phyloP scores from a whole-genome alignment of 805 yeast genomes.

The Saccharomycopsis sp. region DNA sequence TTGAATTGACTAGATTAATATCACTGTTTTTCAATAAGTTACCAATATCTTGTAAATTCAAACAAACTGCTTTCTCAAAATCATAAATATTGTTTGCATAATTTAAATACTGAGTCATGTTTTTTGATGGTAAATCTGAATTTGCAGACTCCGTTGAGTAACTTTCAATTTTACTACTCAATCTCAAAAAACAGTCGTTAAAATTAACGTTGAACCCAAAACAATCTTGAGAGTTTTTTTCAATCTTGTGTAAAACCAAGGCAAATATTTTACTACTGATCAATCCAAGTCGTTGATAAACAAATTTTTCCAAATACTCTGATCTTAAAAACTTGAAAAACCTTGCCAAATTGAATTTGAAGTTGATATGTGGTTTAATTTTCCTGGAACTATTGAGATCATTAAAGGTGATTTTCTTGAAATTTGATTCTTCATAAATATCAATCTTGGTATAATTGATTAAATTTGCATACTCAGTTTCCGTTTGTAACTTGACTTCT shows the following conservation, averaged over 20 bases:
- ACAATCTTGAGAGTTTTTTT: conserved; percentile 38
- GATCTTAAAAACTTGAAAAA: conserved; percentile 60
- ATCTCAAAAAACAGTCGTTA: conserved; percentile 22
- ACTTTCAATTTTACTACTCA: conserved; percentile 4
- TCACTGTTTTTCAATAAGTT: conserved; percentile 4
- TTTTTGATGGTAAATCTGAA: conserved; percentile 12
- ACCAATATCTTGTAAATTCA: conserved; percentile 14
- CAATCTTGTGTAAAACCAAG: conserved; percentile 46
- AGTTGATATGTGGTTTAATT: conserved; percentile 38
- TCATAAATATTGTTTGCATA: conserved; percentile 11
- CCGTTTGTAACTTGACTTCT: conserved; percentile 48
- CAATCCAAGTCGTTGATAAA: conserved; percentile 58
- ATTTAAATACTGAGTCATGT: conserved; percentile 7
- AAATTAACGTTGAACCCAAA: conserved; percentile 23
- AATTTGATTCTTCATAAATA: conserved; percentile 19
- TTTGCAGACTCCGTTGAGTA: background rate
- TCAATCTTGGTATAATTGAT: conserved; percentile 25
- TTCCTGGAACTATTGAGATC: conserved; percentile 27
- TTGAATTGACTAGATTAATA: conserved; percentile 9
- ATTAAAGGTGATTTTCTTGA: background rate
- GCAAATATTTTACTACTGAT: conserved; percentile 56
- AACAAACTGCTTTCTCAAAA: conserved; percentile 1
- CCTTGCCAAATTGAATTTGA: conserved; percentile 55
- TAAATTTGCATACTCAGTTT: conserved; percentile 27
- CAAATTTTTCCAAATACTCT: conserved; percentile 49